A percentile compares a stretch with the other conserved stretches of the same genome.
These are phyloP conservation scores for Kewa caespitosa DNA, from an alignment of 179 eudicot species.

Conservation along the genomic window DNA sequence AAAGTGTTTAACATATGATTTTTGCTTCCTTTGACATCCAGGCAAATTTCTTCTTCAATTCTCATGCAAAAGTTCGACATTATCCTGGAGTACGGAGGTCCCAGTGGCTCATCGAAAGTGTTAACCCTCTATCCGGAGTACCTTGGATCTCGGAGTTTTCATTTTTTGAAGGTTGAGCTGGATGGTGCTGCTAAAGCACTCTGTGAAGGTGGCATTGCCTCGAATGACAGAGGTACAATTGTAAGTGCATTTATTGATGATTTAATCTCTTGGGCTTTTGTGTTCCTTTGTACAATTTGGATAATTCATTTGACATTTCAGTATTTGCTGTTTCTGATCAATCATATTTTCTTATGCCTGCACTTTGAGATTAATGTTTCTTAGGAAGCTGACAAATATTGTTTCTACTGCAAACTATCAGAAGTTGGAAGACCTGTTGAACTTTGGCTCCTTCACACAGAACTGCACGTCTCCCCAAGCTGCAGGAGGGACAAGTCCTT, in stretches of 20 bases:
- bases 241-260: slow-evolving; percentile 33
- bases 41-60: slow-evolving; percentile 53
- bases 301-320: neutral
- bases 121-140: slow-evolving; percentile 38
- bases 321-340: slow-evolving; percentile 1
- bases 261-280: slow-evolving; percentile 13
- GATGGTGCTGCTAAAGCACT: slow-evolving; percentile 49
- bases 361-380: slow-evolving; percentile 16
- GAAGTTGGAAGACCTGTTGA: slow-evolving; percentile 55
- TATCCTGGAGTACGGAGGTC: slow-evolving; percentile 71
- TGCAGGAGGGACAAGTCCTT: slow-evolving; percentile 27
- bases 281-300: slow-evolving; percentile 5
- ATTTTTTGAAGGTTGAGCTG: slow-evolving; percentile 59
- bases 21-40: slow-evolving; percentile 25
- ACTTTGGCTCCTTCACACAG: slow-evolving; percentile 44
- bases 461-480: slow-evolving; percentile 36
- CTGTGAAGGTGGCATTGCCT: slow-evolving; percentile 44
- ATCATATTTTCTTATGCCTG: neutral
- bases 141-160: slow-evolving; percentile 34
- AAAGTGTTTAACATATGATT: neutral
- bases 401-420: slow-evolving; percentile 29
- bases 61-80: slow-evolving; percentile 46
- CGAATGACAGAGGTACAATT: slow-evolving; percentile 23
- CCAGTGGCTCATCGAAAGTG: slow-evolving; percentile 43
- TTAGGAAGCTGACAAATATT: slow-evolving; percentile 15